phyloP scores from a whole-genome alignment of 2,329 filamentous ascomycete species.

The Hymenoscyphus fraxineus region DNA sequence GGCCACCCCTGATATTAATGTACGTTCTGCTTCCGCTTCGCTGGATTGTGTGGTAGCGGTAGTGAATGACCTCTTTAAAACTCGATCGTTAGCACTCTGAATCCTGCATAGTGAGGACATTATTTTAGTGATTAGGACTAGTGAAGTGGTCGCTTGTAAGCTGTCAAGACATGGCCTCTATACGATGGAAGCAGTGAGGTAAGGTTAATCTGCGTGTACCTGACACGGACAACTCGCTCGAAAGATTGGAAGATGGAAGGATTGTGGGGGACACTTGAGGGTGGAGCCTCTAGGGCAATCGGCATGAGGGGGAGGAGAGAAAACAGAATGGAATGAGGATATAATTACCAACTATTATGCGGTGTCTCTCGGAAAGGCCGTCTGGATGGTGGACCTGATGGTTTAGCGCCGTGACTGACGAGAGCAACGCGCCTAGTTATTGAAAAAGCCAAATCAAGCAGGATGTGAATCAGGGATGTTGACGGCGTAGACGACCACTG shows the following conservation, averaged over 20 bases:
- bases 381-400: conserved; percentile 22
- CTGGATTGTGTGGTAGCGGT: conserved; percentile 21
- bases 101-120: conserved; percentile 26
- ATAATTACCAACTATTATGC: conserved; percentile 27
- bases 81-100: conserved; percentile 31
- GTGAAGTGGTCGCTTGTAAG: conserved; percentile 14
- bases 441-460: conserved; percentile 16
- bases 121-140: conserved; percentile 7
- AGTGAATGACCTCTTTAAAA: conserved; percentile 31
- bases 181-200: conserved; percentile 15
- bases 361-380: conserved; percentile 26
- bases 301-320: conserved; percentile 13
- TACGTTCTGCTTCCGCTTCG: conserved; percentile 21
- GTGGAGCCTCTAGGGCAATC: conserved; percentile 12
- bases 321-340: conserved; percentile 13
- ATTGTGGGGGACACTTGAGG: conserved; percentile 11
- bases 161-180: conserved; percentile 20
- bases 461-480: conserved; percentile 12
- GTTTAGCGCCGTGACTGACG: conserved; percentile 22
- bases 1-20: conserved; percentile 14
- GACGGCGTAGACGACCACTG: conserved; percentile 10
- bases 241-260: not conserved
- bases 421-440: conserved; percentile 20
- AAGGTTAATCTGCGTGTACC: conserved; percentile 18
- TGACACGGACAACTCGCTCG: conserved; percentile 16